Base-by-base conservation (phyloP, 441 rosid genomes). In the Populus hybrid region DNA sequence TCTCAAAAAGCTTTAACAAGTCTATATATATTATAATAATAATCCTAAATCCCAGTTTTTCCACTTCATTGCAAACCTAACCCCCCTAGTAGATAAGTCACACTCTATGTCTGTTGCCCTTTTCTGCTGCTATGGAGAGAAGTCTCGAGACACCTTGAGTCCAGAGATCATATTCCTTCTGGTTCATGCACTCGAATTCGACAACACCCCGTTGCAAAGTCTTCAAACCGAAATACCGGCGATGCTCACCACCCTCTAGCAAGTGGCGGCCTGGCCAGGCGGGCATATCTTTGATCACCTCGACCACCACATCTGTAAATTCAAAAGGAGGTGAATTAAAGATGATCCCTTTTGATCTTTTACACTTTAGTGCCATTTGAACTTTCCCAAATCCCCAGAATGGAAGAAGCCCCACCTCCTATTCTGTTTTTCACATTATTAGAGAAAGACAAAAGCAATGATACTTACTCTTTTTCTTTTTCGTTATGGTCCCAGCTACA, bases 401-500 rank as follows among this genome's bases (percentile, higher is more conserved):
- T 77, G 63, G 81, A 89, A 88, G 83, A 64, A 88, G 87, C 79
- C 90, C 87, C 92, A 86, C 89, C 83, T 80, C 83, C 85, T 83
- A 32, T 71, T 84, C 83, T 76, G 80, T 63, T 77, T 32, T 80
- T 87, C 94, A 84, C 87, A 87, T 83, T 76, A 85, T 79, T 74
- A 81, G 78, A 80, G 81, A 82, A 83, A 84, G 88, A 83, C 84
- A 88, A 85, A 76, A 80, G 86, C 65, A 76, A 80, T 80, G 19
- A 77, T 42, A 72, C 97, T 83, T 80, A 95, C 99, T 93, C 93
- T 95, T 95, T 93, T 95, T 93, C 99, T 95, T 95, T 88, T 95
- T 93, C 24, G 94, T 93, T 83, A 93, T 83, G 84, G 98, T 92
- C 91, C 95, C 95, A 73, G 91, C 99, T 46, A 92, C 98, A 79